Evolutionary conservation across 2,329 filamentous ascomycete genomes (phyloP).

Genomic region (Colletotrichum sp.): DNA sequence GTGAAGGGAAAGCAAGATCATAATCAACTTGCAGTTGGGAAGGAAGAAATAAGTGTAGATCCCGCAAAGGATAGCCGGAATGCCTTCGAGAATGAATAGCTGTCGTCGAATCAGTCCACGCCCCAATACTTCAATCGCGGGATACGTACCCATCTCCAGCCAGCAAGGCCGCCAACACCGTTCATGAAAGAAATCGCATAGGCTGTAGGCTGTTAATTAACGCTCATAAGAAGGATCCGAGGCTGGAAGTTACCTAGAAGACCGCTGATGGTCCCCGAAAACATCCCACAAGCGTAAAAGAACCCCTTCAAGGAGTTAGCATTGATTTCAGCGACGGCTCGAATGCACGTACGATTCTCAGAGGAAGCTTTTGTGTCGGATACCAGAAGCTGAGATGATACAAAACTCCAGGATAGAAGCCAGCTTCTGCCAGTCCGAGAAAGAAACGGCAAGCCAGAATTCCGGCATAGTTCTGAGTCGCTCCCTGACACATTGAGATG

Average conservation of each 20-base stretch:
- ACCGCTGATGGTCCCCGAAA: constrained; percentile 35
- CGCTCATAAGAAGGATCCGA: too few species aligned
- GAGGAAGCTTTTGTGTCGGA: constrained; percentile 32
- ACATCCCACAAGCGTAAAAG: constrained; percentile 36
- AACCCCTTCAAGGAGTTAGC: constrained; percentile 26
- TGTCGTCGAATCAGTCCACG: neutral
- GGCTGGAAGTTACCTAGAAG: constrained; percentile 27
- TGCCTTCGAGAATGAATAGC: constrained; percentile 31
- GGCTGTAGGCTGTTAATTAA: neutral
- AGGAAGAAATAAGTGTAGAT: constrained; percentile 28
- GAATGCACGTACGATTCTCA: constrained; percentile 30
- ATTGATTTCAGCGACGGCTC: neutral
- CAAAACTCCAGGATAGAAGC: constrained; percentile 33
- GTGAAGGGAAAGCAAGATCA: neutral
- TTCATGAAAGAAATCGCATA: constrained; percentile 33
- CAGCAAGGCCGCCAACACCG: constrained; percentile 25
- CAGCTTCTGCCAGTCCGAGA: constrained; percentile 31
- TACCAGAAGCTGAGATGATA: constrained; percentile 37
- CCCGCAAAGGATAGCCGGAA: constrained; percentile 27
- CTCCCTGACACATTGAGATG: constrained; percentile 28
- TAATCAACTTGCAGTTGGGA: constrained; percentile 25
- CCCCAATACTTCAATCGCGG: too few species aligned
- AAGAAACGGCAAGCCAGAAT: constrained; percentile 31
- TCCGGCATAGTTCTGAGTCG: constrained; percentile 27
- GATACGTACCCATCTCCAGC: constrained; percentile 28